A percentile compares a stretch with the other conserved stretches of the same genome.
Evolutionary conservation across 2,329 filamentous ascomycete species (phyloP).

Genomic region (Trichophyton benhamiae): DNA sequence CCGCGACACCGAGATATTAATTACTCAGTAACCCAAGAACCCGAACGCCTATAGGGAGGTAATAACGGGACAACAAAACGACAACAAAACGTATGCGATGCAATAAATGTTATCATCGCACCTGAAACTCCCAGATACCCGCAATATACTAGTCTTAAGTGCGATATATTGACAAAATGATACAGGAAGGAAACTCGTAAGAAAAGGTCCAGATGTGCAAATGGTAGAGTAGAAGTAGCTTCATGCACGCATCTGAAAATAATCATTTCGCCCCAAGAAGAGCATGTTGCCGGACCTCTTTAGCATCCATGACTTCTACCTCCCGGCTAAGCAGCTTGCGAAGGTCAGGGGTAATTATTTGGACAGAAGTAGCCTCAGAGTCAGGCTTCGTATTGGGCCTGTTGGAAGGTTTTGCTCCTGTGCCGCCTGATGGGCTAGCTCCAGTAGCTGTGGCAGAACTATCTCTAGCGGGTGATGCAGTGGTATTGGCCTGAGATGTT

Average conservation of each 20-base stretch:
- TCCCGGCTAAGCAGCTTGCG: conserved; percentile 39
- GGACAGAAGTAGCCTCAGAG: conserved; percentile 16
- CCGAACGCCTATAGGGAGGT: not conserved
- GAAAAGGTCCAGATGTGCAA: not conserved
- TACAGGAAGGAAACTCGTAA: not conserved
- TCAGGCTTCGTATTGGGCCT: not conserved
- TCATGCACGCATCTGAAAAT: not conserved
- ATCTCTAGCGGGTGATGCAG: not conserved
- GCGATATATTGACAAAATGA: not conserved
- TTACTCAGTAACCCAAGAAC: not conserved
- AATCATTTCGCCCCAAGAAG: conserved; percentile 17
- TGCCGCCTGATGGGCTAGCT: not conserved
- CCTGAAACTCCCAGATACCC: not conserved
- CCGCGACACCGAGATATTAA: not conserved
- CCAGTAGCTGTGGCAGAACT: not conserved
- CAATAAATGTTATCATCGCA: not conserved
- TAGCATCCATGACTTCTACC: conserved; percentile 31
- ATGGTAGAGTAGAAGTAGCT: not conserved
- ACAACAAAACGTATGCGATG: not conserved
- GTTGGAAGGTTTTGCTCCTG: not conserved
- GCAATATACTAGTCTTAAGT: not conserved
- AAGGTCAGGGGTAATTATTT: conserved; percentile 43
- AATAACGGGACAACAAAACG: not conserved
- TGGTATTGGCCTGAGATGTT: conserved; percentile 2
- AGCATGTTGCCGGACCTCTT: conserved; percentile 35